These are phyloP conservation scores for Fusarium sp. DNA, from an alignment of 2,329 filamentous ascomycete genomes.

Conservation along the genomic window DNA sequence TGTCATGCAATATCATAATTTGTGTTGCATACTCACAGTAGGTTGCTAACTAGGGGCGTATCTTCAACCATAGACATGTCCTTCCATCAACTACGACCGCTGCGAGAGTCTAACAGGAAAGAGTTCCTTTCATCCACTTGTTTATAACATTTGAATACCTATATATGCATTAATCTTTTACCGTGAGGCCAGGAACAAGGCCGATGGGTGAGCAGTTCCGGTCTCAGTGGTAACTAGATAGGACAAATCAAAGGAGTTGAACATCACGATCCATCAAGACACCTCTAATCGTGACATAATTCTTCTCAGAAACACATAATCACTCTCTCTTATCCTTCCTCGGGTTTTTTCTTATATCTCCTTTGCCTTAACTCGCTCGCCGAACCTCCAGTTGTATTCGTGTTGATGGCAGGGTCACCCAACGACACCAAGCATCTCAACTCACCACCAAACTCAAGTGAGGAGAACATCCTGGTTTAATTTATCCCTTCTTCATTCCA, in stretches of 20 bases:
- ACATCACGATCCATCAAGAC: no score
- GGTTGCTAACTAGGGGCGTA: neutral
- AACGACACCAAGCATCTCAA: neutral
- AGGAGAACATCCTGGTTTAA: neutral
- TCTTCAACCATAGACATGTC: neutral
- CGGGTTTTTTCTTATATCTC: neutral
- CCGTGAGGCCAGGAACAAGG: no score
- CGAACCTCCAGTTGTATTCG: neutral
- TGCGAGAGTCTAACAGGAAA: neutral
- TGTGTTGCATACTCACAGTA: neutral
- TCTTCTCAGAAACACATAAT: neutral
- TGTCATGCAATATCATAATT: neutral
- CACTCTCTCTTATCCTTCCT: neutral
- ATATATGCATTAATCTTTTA: no score
- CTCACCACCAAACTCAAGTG: neutral
- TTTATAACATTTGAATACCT: no score
- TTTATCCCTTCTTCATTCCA: neutral
- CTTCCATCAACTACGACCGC: neutral
- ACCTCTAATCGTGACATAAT: neutral
- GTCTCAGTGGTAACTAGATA: no score
- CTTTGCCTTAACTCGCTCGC: neutral
- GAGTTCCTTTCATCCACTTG: neutral
- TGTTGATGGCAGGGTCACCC: neutral
- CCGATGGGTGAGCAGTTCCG: no score
- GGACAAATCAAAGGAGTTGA: no score